A percentile compares a stretch with the other conserved stretches of the same genome.
phyloP scores from a whole-genome alignment of 768 basidiomycete species.

The Podaxis mareebaensis region DNA sequence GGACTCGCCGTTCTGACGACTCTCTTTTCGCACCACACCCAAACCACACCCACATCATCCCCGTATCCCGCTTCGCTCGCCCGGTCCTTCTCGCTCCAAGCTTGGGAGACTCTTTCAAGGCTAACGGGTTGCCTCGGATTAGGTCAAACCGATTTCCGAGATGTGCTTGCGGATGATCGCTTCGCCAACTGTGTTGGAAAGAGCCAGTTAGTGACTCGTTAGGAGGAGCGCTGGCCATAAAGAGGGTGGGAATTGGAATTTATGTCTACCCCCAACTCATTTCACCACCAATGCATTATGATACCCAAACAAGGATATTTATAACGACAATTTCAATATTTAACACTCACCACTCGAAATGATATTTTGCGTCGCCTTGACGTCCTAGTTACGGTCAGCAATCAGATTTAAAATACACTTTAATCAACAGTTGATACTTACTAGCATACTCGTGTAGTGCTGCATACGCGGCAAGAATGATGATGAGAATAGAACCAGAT shows the following conservation, averaged over 20 bases:
- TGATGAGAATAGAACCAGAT: conserved; percentile 8
- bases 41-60: background rate
- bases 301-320: conserved; percentile 8
- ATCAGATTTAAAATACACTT: background rate
- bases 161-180: conserved; percentile 69
- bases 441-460: conserved; percentile 77
- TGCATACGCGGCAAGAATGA: conserved; percentile 23
- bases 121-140: background rate
- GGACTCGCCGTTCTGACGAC: background rate
- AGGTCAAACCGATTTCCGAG: conserved; percentile 49
- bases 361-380: conserved; percentile 65
- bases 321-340: background rate
- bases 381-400: conserved; percentile 45
- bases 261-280: background rate
- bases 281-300: background rate
- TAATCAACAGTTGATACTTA: conserved; percentile 24
- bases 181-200: conserved; percentile 51
- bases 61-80: background rate
- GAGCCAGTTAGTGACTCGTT: background rate
- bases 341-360: conserved; percentile 55
- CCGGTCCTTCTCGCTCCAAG: background rate
- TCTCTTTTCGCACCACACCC: no score
- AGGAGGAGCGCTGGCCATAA: background rate
- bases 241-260: background rate
- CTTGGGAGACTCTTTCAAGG: background rate